A percentile compares a stretch with the other conserved stretches of the same genome.
These are phyloP conservation scores for Daldinia concentrica DNA, from an alignment of 495 filamentous ascomycete species.

Conservation along the genomic window DNA sequence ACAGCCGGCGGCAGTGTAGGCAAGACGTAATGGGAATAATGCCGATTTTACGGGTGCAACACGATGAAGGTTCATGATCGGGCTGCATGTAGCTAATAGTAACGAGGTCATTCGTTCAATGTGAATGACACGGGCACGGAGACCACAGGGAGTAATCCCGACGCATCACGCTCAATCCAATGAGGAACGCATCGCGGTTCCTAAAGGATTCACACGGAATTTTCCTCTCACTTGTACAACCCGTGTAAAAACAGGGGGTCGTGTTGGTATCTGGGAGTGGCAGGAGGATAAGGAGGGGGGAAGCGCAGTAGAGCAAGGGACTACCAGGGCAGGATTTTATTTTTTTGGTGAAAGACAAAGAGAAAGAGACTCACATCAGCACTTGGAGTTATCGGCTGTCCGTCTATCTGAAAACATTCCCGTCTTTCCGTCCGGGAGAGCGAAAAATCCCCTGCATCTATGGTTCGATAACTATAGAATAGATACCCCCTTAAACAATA, in stretches of 20 bases:
- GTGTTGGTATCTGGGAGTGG: not conserved
- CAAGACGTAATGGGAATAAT: slow-evolving; percentile 26
- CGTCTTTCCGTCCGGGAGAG: slow-evolving; percentile 15
- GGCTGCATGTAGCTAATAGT: not conserved
- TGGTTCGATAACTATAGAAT: slow-evolving; percentile 48
- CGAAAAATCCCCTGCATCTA: slow-evolving; percentile 33
- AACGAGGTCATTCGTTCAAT: not conserved
- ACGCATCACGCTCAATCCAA: not conserved
- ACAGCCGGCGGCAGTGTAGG: slow-evolving; percentile 28
- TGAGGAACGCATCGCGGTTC: slow-evolving; percentile 9
- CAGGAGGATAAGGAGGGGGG: slow-evolving; percentile 6
- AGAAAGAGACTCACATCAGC: slow-evolving; percentile 23
- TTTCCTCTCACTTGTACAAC: slow-evolving; percentile 22
- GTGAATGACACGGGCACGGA: not conserved
- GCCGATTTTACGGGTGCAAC: not conserved
- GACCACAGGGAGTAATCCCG: not conserved
- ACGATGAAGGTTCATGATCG: not conserved
- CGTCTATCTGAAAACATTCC: slow-evolving; percentile 11
- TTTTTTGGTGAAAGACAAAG: slow-evolving; percentile 20
- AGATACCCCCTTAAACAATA: slow-evolving; percentile 48
- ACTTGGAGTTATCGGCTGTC: slow-evolving; percentile 35
- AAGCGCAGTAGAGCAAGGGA: slow-evolving; percentile 3
- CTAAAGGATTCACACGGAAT: not conserved
- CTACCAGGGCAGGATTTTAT: not conserved
- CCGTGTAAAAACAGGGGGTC: slow-evolving; percentile 6